Percentiles rank a stretch among this genome's conserved stretches.
Conservation (phyloP, 1,139 yeast species). For the Debaryomyces singareniensis region DNA sequence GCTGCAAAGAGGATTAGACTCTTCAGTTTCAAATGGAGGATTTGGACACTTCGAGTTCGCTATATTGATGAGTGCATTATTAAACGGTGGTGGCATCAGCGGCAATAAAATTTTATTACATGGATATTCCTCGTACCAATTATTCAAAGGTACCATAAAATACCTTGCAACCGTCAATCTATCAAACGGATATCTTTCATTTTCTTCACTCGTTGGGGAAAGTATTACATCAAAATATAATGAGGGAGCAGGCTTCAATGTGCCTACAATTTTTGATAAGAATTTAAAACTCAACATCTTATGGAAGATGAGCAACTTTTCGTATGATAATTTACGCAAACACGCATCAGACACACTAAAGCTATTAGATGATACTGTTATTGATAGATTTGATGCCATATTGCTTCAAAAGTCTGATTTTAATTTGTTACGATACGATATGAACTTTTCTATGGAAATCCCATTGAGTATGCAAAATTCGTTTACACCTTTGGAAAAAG, state of each 20-base stretch:
- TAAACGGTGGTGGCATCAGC: constrained; percentile 76
- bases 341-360: constrained; percentile 66
- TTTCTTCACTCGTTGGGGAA: constrained; percentile 54
- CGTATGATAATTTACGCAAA: constrained; percentile 55
- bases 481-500: constrained; percentile 69
- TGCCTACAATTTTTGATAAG: constrained; percentile 74
- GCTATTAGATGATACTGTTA: constrained; percentile 69
- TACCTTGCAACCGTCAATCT: constrained; percentile 78
- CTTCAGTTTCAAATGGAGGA: constrained; percentile 63
- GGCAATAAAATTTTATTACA: constrained; percentile 72
- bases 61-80: constrained; percentile 67
- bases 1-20: constrained; percentile 73
- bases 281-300: constrained; percentile 68
- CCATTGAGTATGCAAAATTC: constrained; percentile 33
- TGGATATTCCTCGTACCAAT: constrained; percentile 89
- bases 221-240: constrained; percentile 41
- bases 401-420: constrained; percentile 59
- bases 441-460: constrained; percentile 44
- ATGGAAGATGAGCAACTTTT: constrained; percentile 72
- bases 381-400: constrained; percentile 82
- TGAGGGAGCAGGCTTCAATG: constrained; percentile 52
- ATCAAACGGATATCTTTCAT: constrained; percentile 58
- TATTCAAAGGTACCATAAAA: constrained; percentile 81
- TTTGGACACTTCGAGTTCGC: constrained; percentile 93
- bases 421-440: constrained; percentile 60